Evolutionary conservation across 768 basidiomycete genomes (phyloP).

Genomic region (Boletus rubroflammeus): DNA sequence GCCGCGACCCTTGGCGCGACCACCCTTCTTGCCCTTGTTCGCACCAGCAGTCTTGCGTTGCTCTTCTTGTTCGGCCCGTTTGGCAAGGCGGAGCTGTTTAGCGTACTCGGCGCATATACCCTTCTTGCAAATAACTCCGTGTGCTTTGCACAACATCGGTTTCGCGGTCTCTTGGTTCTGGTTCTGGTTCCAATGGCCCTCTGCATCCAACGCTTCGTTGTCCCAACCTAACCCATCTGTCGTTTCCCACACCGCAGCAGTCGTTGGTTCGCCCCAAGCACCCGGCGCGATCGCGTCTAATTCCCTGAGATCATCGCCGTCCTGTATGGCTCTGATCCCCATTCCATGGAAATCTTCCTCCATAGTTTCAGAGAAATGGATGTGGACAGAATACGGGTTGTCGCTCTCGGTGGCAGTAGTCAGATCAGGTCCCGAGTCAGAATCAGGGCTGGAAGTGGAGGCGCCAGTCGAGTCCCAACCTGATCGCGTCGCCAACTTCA

Average conservation of each 20-base stretch:
- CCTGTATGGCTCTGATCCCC: conserved; percentile 13
- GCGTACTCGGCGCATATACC: conserved; percentile 36
- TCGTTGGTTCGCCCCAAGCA: conserved; percentile 11
- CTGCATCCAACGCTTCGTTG: conserved; percentile 20
- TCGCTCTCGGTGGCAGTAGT: conserved; percentile 23
- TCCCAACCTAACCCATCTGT: conserved; percentile 7
- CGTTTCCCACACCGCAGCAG: conserved; percentile 1
- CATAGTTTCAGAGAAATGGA: conserved; percentile 27
- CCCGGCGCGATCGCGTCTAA: conserved; percentile 27
- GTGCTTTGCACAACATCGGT: conserved; percentile 28
- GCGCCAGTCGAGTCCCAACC: conserved; percentile 25
- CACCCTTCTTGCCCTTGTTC: conserved; percentile 23
- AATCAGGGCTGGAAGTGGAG: conserved; percentile 27
- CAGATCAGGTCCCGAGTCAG: conserved; percentile 25
- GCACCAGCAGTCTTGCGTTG: conserved; percentile 13
- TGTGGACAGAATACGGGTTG: conserved; percentile 18
- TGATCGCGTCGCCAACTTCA: too few relatives aligned
- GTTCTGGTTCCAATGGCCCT: conserved; percentile 20
- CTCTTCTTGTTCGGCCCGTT: conserved; percentile 16
- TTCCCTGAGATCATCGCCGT: conserved; percentile 12
- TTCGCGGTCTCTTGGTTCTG: conserved; percentile 5
- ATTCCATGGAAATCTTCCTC: conserved; percentile 30
- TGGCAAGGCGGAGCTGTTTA: conserved; percentile 18
- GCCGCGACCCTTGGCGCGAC: conserved; percentile 9
- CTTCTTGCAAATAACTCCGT: conserved; percentile 35